Evolutionary conservation across 192 early-diverging fungal species (phyloP), one percentile per base, ranked within the genome.

Genomic region (Helicostylum pulchrum): DNA sequence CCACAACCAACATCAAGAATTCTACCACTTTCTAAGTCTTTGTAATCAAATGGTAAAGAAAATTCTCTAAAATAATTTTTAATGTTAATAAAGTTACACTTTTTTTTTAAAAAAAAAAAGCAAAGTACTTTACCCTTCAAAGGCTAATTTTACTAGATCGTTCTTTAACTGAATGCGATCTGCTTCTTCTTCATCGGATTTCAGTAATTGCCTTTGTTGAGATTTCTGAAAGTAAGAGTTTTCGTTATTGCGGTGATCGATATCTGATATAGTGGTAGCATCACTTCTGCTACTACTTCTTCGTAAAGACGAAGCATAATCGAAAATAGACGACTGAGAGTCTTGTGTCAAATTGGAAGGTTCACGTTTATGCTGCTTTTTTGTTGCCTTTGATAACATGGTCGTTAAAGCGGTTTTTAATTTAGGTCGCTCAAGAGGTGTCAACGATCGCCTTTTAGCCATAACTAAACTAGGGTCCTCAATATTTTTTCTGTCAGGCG

Each of bases 1-100:
- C 73, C 73, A 59, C 73, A 75, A 3, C 73, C 68, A 56, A 73
- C 57, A 53, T 73, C 71, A 3, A 73, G 43, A 10, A 73, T 58
- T 26, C 55, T 31, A 23, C 61, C 66, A 0, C 58, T 19, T 4
- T 51, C 15, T 23, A 73, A 43, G 0, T 58, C 52, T 23, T 32
- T 34, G 21, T 68, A 64, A 34, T 64, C 44, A 21, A 73, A 43
- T 15, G 71, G 61, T 19, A 61, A 45, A 20, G 39, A 43, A 46
- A 64, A 73, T 11, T 73, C 71, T 21, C 71, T 73, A 42, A 46
- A 48, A 57, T 47, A 7, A 26, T 20, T 36, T 10, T 43, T 19
- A 34, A 3, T 17, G 31, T 31, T 7, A 1, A 4, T 43, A 44
- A n/a, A n/a, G n/a, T n/a, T n/a, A n/a, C n/a, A n/a, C n/a, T n/a